These are phyloP conservation scores for Fusarium buxicola DNA, from an alignment of 2,329 filamentous ascomycete species.

Conservation along the genomic window DNA sequence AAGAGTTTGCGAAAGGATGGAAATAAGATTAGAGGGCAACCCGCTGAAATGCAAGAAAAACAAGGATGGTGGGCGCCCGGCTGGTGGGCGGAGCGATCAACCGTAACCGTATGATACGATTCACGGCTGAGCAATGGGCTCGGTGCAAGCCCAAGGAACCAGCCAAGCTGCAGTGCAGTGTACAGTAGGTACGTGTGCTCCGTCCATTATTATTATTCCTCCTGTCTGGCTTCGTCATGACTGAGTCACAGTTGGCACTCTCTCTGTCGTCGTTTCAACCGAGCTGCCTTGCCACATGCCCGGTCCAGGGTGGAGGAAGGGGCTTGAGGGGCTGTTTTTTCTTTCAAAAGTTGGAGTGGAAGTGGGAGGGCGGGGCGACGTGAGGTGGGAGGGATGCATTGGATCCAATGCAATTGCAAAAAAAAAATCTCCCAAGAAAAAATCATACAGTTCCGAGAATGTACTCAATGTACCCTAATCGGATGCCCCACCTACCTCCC, in stretches of 20 bases:
- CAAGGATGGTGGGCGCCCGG: too few relatives aligned
- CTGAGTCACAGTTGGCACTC: neutral
- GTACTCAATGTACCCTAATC: slow-evolving; percentile 46
- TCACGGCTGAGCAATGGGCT: slow-evolving; percentile 30
- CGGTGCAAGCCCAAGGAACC: slow-evolving; percentile 14
- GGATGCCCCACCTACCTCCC: slow-evolving; percentile 33
- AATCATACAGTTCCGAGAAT: slow-evolving; percentile 15
- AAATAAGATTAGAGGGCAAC: neutral
- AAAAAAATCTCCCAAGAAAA: slow-evolving; percentile 24
- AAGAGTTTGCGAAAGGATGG: neutral
- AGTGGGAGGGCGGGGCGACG: slow-evolving; percentile 5
- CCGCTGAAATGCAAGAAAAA: slow-evolving; percentile 7
- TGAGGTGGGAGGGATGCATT: slow-evolving; percentile 15
- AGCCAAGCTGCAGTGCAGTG: slow-evolving; percentile 25
- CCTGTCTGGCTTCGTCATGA: too few relatives aligned
- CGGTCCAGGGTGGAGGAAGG: slow-evolving; percentile 29
- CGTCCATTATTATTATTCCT: too few relatives aligned
- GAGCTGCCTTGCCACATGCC: too few relatives aligned
- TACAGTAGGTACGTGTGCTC: too few relatives aligned
- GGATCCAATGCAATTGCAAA: neutral
- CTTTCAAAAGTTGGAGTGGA: neutral
- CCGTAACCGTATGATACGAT: slow-evolving; percentile 20
- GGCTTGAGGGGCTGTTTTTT: slow-evolving; percentile 15
- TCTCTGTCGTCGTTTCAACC: too few relatives aligned
- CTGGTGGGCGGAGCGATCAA: slow-evolving; percentile 25